phyloP scores from a whole-genome alignment of 2,329 filamentous ascomycete species.

The Bipolaris oryzae region DNA sequence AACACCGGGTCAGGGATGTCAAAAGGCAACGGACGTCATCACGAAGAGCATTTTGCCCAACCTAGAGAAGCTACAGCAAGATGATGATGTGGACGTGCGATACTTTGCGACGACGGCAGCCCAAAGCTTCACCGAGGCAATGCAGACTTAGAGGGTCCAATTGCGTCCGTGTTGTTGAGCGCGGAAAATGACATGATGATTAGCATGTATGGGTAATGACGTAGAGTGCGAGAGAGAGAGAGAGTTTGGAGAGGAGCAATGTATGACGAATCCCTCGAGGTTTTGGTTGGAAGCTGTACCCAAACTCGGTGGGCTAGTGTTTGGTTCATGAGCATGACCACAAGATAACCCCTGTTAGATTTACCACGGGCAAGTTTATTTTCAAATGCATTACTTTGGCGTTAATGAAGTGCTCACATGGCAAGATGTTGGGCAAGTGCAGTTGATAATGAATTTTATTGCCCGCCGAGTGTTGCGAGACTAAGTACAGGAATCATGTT shows the following conservation, averaged over 20 bases:
- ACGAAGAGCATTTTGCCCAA: constrained; percentile 86
- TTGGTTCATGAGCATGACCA: constrained; percentile 34
- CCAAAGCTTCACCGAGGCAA: constrained; percentile 54
- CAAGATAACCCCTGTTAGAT: constrained; percentile 41
- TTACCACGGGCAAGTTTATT: constrained; percentile 12
- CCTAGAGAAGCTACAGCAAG: constrained; percentile 92
- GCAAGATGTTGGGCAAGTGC: background rate
- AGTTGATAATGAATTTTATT: constrained; percentile 1
- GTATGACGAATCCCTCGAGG: constrained; percentile 17
- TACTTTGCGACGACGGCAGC: constrained; percentile 95
- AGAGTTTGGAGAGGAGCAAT: constrained; percentile 27
- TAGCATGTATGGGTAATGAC: constrained; percentile 40
- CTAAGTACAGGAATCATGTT: background rate
- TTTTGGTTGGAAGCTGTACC: constrained; percentile 11
- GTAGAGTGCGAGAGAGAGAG: constrained; percentile 1
- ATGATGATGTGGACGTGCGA: constrained; percentile 96
- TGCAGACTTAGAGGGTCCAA: constrained; percentile 46
- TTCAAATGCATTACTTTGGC: constrained; percentile 16
- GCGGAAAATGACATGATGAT: constrained; percentile 18
- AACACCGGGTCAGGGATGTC: constrained; percentile 63
- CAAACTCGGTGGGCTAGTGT: constrained; percentile 22
- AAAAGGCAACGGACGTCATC: constrained; percentile 78
- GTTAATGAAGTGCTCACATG: constrained; percentile 4
- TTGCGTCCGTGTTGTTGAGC: constrained; percentile 7
- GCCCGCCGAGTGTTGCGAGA: background rate